Conservation (phyloP, 805 yeast species). For the Yarrowia bubula region DNA sequence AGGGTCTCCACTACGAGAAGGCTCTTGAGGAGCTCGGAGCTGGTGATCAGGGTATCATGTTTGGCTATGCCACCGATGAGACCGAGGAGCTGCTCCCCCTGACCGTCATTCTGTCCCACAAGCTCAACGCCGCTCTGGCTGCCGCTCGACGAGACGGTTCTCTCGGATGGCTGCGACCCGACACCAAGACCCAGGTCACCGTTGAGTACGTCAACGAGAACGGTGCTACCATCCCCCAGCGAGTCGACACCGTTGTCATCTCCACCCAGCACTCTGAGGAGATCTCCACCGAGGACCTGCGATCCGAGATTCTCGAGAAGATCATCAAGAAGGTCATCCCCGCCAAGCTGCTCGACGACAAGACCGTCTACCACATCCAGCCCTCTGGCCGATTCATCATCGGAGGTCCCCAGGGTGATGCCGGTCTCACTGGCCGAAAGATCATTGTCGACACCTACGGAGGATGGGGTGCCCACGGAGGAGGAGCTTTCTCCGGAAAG, state of each 20-base stretch:
- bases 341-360: constrained; percentile 82
- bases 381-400: constrained; percentile 99
- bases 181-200: constrained; percentile 99
- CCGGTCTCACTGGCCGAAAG: constrained; percentile 99
- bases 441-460: constrained; percentile 99
- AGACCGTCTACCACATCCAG: constrained; percentile 96
- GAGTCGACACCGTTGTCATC: constrained; percentile 97
- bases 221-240: constrained; percentile 92
- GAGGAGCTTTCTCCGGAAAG: constrained; percentile 99
- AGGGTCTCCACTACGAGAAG: constrained; percentile 95
- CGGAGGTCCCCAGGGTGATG: constrained; percentile 99
- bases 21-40: constrained; percentile 98
- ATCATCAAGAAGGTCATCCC: constrained; percentile 92
- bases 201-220: constrained; percentile 90
- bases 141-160: constrained; percentile 96
- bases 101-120: constrained; percentile 91
- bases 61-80: constrained; percentile 99
- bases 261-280: constrained; percentile 98
- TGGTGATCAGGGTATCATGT: constrained; percentile 99
- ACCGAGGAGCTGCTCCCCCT: constrained; percentile 96
- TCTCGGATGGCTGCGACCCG: constrained; percentile 97
- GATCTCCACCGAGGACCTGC: constrained; percentile 88
- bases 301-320: constrained; percentile 72
- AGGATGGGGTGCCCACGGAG: constrained; percentile 99
- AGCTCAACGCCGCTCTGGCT: constrained; percentile 94